A percentile compares a stretch with the other conserved stretches of the same genome.
phyloP scores from a whole-genome alignment of 106 monocot species.

The Dendrobium chrysotoxum region DNA sequence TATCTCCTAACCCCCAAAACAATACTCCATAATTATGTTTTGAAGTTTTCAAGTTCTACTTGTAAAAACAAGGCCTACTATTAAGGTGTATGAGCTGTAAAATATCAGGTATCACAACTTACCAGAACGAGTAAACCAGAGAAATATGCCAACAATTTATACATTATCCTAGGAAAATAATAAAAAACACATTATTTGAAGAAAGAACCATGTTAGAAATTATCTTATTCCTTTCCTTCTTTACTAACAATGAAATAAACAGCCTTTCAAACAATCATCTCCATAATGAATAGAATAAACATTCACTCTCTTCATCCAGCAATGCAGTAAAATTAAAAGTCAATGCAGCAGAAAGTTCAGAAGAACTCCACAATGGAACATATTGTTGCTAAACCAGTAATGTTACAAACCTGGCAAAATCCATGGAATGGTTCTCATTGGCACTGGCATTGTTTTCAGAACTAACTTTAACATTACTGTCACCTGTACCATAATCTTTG shows the following conservation, averaged over 20 bases:
- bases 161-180: neutral
- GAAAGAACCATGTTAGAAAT: neutral
- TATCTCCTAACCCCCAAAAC: too few species aligned
- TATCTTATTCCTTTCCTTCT: neutral
- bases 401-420: conserved; percentile 55
- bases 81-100: too few species aligned
- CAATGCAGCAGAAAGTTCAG: neutral
- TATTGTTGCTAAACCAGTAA: conserved; percentile 1
- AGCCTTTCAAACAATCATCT: neutral
- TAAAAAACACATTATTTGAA: neutral
- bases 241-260: conserved; percentile 6
- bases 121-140: neutral
- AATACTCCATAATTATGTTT: too few species aligned
- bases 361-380: neutral
- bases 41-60: too few species aligned
- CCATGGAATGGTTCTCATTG: conserved; percentile 21
- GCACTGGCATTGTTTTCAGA: conserved; percentile 14
- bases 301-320: neutral
- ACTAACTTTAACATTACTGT: conserved; percentile 16
- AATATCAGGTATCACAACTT: neutral
- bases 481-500: conserved; percentile 26
- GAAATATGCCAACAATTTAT: neutral
- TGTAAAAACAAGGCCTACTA: too few species aligned
- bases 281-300: neutral
- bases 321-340: neutral